Base-by-base conservation (phyloP, 2,329 filamentous ascomycete species). In the Neoscytalidium dimidiatum region DNA sequence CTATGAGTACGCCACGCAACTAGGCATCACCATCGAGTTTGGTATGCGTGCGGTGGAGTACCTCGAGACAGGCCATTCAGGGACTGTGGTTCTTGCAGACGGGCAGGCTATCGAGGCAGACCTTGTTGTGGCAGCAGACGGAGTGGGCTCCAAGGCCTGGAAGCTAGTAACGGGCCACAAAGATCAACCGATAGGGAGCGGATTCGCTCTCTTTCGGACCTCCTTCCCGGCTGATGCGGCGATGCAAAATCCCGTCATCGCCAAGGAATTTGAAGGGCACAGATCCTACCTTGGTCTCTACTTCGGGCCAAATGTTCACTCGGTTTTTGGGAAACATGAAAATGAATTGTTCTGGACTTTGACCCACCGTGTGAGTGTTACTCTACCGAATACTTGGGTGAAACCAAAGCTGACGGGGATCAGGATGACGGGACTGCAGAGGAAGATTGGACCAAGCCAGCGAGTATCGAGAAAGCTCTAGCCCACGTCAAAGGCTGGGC, bases 401-500 rank as follows among this genome's bases (percentile, higher is more conserved):
- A n/a, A n/a, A n/a, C n/a, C n/a, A n/a, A n/a, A 35, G 33, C 21
- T 46, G 19, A 21, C 3, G 11, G 11, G 17, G 2, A 28, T 26
- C 0, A 17, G 3, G n/a, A 14, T 51, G 26, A 51, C 23, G 3
- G 43, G 0, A 23, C 0, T n/a, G 3, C 17, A 28, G 46, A 13
- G 13, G 11, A 51, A 3, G 26, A 51, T 5, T 1, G 23, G 26
- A 26, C n/a, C 2, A 4, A 19, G 7, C 19, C 9, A 14, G 46
- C 26, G 14, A 4, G 23, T 17, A 7, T 51, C 7, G 46, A 28
- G 5, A 21, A 51, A 14, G 46, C 46, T 29, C 14, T 51, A 0
- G 17, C 19, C 2, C 26, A 28, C 23, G 70, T 75, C 1, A 68
- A 74, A 60, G 72, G 70, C 64, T 76, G 73, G 74, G 71, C 75